A percentile compares a stretch with the other conserved stretches of the same genome.
phyloP scores from a whole-genome alignment of 2,329 filamentous ascomycete species.

The Ophiostoma populinum region DNA sequence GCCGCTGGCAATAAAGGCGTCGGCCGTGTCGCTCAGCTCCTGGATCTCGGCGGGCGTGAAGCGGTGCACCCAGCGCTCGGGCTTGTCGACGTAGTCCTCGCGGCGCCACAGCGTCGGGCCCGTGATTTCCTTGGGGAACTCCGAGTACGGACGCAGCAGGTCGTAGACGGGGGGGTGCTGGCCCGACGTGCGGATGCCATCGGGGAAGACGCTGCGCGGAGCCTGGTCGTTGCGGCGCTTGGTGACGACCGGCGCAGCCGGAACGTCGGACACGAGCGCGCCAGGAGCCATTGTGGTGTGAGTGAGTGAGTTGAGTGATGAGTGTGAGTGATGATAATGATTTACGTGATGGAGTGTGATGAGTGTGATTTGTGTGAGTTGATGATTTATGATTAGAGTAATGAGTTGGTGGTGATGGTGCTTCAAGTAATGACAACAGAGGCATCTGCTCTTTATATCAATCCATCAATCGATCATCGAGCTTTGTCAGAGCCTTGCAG shows the following conservation, averaged over 20 bases:
- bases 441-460: not conserved
- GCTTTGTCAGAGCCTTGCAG: too few relatives aligned
- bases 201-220: conserved; percentile 24
- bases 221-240: conserved; percentile 19
- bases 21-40: conserved; percentile 49
- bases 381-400: not conserved
- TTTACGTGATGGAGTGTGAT: not conserved
- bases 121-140: conserved; percentile 53
- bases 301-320: too few relatives aligned
- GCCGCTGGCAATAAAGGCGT: conserved; percentile 48
- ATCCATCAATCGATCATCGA: too few relatives aligned
- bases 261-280: conserved; percentile 8
- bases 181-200: conserved; percentile 39
- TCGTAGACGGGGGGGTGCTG: conserved; percentile 55
- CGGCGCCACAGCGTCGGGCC: conserved; percentile 58
- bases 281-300: conserved; percentile 13
- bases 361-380: not conserved
- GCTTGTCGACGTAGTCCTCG: conserved; percentile 42
- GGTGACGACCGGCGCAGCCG: not conserved
- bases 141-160: conserved; percentile 45
- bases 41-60: conserved; percentile 49
- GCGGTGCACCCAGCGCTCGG: conserved; percentile 55
- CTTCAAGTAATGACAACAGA: too few relatives aligned
- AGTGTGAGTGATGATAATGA: not conserved
- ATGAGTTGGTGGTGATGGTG: too few relatives aligned